Evolutionary conservation across 805 yeast genomes (phyloP).

Genomic region (Myxozyma melibiosi): DNA sequence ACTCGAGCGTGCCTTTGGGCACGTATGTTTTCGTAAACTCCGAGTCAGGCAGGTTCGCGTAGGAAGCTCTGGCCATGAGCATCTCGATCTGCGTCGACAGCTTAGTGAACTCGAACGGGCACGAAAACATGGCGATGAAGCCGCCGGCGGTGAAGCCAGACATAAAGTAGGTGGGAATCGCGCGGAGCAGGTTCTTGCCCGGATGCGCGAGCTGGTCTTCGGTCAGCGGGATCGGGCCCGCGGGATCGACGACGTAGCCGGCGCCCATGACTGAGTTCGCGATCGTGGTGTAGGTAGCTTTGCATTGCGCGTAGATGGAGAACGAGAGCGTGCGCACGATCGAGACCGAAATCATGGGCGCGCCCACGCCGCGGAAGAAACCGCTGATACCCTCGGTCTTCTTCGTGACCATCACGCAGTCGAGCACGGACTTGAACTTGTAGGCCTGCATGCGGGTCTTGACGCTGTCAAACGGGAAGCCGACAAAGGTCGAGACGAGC

Average conservation of each 20-base stretch:
- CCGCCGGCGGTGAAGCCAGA: conserved; percentile 73
- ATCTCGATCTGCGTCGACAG: conserved; percentile 71
- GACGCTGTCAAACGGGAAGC: conserved; percentile 83
- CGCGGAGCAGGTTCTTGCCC: conserved; percentile 19
- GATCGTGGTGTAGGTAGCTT: conserved; percentile 45
- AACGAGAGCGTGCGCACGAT: conserved; percentile 67
- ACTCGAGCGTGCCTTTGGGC: conserved; percentile 46
- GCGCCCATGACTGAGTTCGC: conserved; percentile 11
- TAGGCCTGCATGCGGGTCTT: conserved; percentile 87
- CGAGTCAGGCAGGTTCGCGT: conserved; percentile 41
- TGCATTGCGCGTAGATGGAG: conserved; percentile 58
- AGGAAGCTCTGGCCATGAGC: conserved; percentile 43
- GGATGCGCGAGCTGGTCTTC: conserved; percentile 19
- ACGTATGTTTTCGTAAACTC: conserved; percentile 37
- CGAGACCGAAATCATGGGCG: conserved; percentile 35
- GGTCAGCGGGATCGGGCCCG: conserved; percentile 17
- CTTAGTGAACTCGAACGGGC: conserved; percentile 86
- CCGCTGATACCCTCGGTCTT: conserved; percentile 66
- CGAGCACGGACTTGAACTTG: conserved; percentile 56
- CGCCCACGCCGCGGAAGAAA: conserved; percentile 67
- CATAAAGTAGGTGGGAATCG: conserved; percentile 35
- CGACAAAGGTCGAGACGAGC: conserved; percentile 64
- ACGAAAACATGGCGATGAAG: conserved; percentile 62
- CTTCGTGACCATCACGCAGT: conserved; percentile 60
- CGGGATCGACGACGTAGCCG: conserved; percentile 21